Evolutionary conservation across 2,329 filamentous ascomycete genomes (phyloP), one percentile per base, ranked within the genome.

Genomic region (Fusarium sulawesiense): DNA sequence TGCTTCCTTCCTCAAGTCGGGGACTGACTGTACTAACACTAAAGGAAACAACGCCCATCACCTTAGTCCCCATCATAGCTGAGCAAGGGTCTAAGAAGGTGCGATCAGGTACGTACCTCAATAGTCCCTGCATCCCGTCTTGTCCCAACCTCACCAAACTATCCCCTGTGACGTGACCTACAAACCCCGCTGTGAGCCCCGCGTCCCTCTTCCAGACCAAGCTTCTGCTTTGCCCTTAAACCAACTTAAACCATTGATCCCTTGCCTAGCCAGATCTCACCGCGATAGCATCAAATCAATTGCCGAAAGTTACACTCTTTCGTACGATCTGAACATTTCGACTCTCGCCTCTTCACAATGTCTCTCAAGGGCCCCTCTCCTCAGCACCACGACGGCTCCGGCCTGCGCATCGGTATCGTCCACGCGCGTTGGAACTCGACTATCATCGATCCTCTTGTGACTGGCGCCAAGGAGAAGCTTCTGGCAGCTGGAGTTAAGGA

Each of bases 401-500:
- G 84, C 76, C 88, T 99, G 70, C 93, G 96, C 78, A 91, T 99
- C 78, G 95, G 92, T 78, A 98, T 99, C 78, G 88, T 99, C 63
- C 96, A 98, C 83, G 95, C 95, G 63, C 91, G 96, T 76, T 99
- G 96, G 96, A 99, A 99, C 84, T 87, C 86, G 71, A 87, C 87
- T 72, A 93, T 99, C 79, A 97, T 98, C 81, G 90, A 92, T 63
- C 90, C 93, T 56, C 89, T 99, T 60, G 87, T 99, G 66, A 85
- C 87, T 55, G 96, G 96, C 71, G 89, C 93, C 47, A 93, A 91
- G 81, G 91, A 91, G 75, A 91, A 91, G 78, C 89, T 99, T 59
- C 83, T 91, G 34, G 88, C 88, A 45, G 89, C 91, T 56, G 96
- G 96, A 58, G 95, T 99, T 60, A 90, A 90, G 79, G 90, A 94